Base-by-base conservation (phyloP, 495 filamentous ascomycete genomes). In the Talaromyces nanjingensis region DNA sequence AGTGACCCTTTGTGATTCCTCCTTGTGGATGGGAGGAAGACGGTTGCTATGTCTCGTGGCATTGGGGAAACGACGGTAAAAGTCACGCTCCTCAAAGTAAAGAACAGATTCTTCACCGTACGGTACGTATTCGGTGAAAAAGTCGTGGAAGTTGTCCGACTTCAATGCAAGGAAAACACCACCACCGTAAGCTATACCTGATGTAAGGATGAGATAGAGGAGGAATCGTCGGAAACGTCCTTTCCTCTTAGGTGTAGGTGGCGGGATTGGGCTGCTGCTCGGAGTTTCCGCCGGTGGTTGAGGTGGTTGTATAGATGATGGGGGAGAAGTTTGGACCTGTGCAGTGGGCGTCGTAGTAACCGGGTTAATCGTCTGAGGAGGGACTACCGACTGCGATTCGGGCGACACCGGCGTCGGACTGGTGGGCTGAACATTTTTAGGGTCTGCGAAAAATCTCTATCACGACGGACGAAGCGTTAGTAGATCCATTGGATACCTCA, bases 91-190 rank as follows among this genome's bases (percentile, higher is more conserved):
- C 77, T 98, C 94, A 64, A 98, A 90, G 77, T 96, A 98, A n/a
- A 96, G 85, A 27, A 98, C 94, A 16, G 87, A 87, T 68, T 97
- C 90, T 77, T 98, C 94, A 60, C 93, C 96, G 64, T 91, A 96
- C 2, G 94, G 94, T 6, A 98, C 76, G 74, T 94, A 98, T 76
- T 97, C 93, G 53, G 96, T 98, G 79, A 98, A 98, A 79, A 98
- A 97, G 72, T 98, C 94, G 73, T 98, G 96, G 82, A 97, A 97
- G 74, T 93, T 96, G 78, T 98, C 94, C 66, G 87, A 94, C 75
- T 92, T 86, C 65, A 96, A 83, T 24, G 94, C 94, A 71, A 96
- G 91, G 78, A 90, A 96, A 57, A 96, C 86, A 56, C 93, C 91
- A 64, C 91, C 92, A 63, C 85, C 93, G 65, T 96, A 98, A 33